Base-by-base conservation (phyloP, 2,329 filamentous ascomycete genomes). In the Neurospora crassa region DNA sequence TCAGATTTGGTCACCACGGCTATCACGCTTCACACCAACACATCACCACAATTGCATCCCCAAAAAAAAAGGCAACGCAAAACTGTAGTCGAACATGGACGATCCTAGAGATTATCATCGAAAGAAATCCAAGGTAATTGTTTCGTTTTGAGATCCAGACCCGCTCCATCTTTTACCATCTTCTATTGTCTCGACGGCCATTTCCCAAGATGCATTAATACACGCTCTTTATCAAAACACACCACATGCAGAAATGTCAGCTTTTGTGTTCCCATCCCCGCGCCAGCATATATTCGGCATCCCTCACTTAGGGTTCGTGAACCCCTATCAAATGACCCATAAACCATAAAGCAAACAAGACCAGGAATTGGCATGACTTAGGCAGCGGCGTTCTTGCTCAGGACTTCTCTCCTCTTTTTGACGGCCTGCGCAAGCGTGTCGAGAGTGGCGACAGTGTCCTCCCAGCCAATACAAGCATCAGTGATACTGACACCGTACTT, bases 401-500 rank as follows among this genome's bases (percentile, higher is more conserved):
- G 73, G 4, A 83, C 74, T 72, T 84, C 87, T 80, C 92, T 88
- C 77, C 93, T 88, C 79, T 91, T 87, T 79, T 90, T 90, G 70
- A 97, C 93, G 40, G 94, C 92, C 70, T 90, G 87, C 20, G 95
- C 95, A 67, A 99, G 87, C 69, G 85, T 85, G 75, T 91, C 91
- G 12, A 98, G 88, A 1, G 95, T 91, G 0, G 84, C 83, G 77
- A 94, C 90, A 3, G 96, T 98, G 77, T 96, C 93, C 74, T 95
- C 89, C 95, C 94, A 98, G 81, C 90, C 86, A 79, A 99, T 97
- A 83, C 96, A 99, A 68, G 96, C 95, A 82, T 99, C 96, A 0
- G 96, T 99, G 81, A 98, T 98, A 80, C 92, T 96, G 79, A 98
- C 92, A 77, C 96, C 96, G 82, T 97, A 94, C 84, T 97, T 91